Evolutionary conservation across 805 yeast species (phyloP).

Genomic region (Candida arabinofermentans): DNA sequence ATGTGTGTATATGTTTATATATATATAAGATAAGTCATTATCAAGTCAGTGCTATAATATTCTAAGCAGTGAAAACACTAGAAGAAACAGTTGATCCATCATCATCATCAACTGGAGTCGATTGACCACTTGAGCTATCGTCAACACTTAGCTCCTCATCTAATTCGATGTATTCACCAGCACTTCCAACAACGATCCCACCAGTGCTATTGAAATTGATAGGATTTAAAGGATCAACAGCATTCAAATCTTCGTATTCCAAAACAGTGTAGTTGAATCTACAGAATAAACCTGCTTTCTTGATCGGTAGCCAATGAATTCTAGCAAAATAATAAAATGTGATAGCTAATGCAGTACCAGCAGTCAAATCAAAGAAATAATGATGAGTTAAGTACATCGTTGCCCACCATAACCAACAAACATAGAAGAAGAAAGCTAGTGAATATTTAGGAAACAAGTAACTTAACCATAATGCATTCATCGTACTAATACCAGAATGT

Average conservation of each 20-base stretch:
- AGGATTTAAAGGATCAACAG: conserved; percentile 32
- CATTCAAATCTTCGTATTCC: conserved; percentile 30
- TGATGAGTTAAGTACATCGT: conserved; percentile 98
- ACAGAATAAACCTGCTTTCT: conserved; percentile 49
- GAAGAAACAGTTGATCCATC: conserved; percentile 13
- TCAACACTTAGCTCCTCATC: conserved; percentile 9
- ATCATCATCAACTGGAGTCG: conserved; percentile 20
- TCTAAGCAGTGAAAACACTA: conserved; percentile 15
- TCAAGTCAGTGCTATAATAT: no score
- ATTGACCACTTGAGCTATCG: conserved; percentile 17
- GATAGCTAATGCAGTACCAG: conserved; percentile 77
- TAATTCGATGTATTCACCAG: conserved; percentile 11
- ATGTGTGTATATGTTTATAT: no score
- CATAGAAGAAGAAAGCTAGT: conserved; percentile 65
- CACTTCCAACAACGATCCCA: background rate
- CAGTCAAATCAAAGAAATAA: conserved; percentile 85
- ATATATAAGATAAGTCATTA: no score
- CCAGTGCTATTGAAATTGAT: conserved; percentile 5
- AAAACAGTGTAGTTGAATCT: conserved; percentile 62
- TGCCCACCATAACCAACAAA: conserved; percentile 96
- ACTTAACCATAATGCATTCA: conserved; percentile 81
- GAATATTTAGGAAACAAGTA: conserved; percentile 72
- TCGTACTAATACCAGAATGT: conserved; percentile 88
- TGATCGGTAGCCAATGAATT: conserved; percentile 59
- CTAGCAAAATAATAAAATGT: conserved; percentile 66